Base-by-base conservation (phyloP, 2,329 filamentous ascomycete genomes). In the Macrophomina tecta region DNA sequence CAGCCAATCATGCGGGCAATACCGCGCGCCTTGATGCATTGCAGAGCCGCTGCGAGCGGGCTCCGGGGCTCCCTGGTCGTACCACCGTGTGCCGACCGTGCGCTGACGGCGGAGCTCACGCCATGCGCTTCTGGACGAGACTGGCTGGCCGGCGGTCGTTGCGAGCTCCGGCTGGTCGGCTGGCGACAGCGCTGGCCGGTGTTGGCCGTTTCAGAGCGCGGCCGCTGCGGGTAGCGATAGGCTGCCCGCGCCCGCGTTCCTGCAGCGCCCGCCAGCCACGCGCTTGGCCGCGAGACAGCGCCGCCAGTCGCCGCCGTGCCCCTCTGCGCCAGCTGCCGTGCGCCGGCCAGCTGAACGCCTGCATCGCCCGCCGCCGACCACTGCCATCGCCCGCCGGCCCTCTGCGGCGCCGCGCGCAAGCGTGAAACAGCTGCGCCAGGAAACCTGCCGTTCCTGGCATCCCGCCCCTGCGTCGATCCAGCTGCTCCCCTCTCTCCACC, bases 21-120 rank as follows among this genome's bases (percentile, higher is more conserved):
- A 48, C 62, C 51, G 62, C 38, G 38, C 51, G 52, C 61, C 49
- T 52, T 64, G 61, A 53, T 52, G 40, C 58, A 58, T 58, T 51
- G 48, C 46, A 53, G 36, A 53, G 18, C 34, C 61, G 56, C 56
- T 40, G 56, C 40, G 40, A 3, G 56, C 8, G 56, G 56, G 56
- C 48, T 61, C 48, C 56, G 48, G 48, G 56, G 56, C 56, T 61
- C 56, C 56, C 56, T 61, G 23, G 62, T 55, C 62, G 62, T 65
- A 65, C 62, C 38, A 65, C 51, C 42, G 28, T 61, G 40, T 46
- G 40, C 40, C 56, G 56, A 61, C 56, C 56, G 56, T 61, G 56
- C 56, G 56, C 53, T 30, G 40, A 46, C 28, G 16, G 30, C 38
- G 46, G 51, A 32, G 6, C 62, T 56, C 62, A 55, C 62, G 62